Evolutionary conservation across 257 asterid species (phyloP), one percentile per base, ranked within the genome.

Genomic region (Leptodermis oblonga): DNA sequence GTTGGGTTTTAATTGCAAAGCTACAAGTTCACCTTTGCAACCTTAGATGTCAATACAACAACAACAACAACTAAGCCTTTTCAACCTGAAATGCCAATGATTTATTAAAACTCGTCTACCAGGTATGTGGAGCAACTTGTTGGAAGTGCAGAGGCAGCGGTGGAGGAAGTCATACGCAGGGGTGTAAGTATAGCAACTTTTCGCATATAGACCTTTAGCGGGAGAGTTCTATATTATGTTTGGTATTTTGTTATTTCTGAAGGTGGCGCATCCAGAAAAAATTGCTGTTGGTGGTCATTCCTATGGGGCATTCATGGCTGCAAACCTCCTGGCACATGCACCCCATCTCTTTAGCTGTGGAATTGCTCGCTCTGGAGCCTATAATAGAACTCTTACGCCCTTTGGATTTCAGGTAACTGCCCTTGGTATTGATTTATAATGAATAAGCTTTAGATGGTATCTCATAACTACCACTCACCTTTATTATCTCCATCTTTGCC

Each of bases 291-390:
- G 99, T 34, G 97, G 99, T 83, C 99, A 94, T 76, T 91, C 97
- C 52, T 94, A 94, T 62, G 99, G 99, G 59, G 99, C 99, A 74
- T 94, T 94, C 87, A 94, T 94, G 99, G 83, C 99, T 26, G 97
- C 97, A 66, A 94, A 94, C 80, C 96, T 94, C 71, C 89, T 94
- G 42, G 99, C 99, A 30, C 99, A 91, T 63, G 97, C 99, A 55
- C 97, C 97, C 65, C 96, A 94, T 86, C 91, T 94, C 39, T 94
- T 94, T 82, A 74, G 89, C 69, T 94, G 99, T 45, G 97, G 97
- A 68, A 81, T 94, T 75, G 99, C 99, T 54, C 93, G 99, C 28
- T 94, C 99, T 73, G 99, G 99, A 65, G 99, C 99, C 71, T 94
- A 94, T 74, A 94, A 91, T 80, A 78, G 97, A 85, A 94, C 99